phyloP scores from a whole-genome alignment of 2,329 filamentous ascomycete genomes.

The Cercospora sojina region DNA sequence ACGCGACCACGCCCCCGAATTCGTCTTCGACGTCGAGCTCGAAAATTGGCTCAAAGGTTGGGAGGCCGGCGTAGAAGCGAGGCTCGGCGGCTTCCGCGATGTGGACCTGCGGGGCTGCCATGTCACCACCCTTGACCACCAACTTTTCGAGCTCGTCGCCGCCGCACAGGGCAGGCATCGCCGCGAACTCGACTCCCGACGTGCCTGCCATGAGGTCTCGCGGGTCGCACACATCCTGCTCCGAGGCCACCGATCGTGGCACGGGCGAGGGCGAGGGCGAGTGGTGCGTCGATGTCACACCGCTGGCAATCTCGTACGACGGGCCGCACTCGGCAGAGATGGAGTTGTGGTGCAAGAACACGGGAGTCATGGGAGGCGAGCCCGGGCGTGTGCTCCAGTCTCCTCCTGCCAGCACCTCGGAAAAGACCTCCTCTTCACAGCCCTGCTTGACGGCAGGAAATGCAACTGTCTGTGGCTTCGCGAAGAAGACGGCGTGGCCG shows the following conservation, averaged over 20 bases:
- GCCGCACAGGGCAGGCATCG: slow-evolving; percentile 61
- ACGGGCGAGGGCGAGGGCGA: slow-evolving; percentile 84
- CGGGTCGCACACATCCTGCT: slow-evolving; percentile 78
- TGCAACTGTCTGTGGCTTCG: slow-evolving; percentile 39
- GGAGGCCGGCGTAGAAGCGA: slow-evolving; percentile 60
- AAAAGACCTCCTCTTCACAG: slow-evolving; percentile 67
- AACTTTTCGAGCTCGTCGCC: slow-evolving; percentile 55
- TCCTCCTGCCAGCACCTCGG: slow-evolving; percentile 69
- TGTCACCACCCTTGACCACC: slow-evolving; percentile 48
- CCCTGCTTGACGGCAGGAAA: slow-evolving; percentile 68
- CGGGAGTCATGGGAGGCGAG: slow-evolving; percentile 86
- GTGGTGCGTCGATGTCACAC: slow-evolving; percentile 62
- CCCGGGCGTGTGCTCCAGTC: slow-evolving; percentile 70
- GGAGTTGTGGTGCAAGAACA: slow-evolving; percentile 67
- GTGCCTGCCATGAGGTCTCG: slow-evolving; percentile 76
- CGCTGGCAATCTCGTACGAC: slow-evolving; percentile 70
- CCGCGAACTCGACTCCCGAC: slow-evolving; percentile 61
- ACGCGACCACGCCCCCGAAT: slow-evolving; percentile 73
- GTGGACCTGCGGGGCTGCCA: slow-evolving; percentile 37
- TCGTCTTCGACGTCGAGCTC: slow-evolving; percentile 91
- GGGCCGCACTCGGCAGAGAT: slow-evolving; percentile 52
- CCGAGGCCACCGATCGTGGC: slow-evolving; percentile 65
- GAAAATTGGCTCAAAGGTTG: slow-evolving; percentile 71
- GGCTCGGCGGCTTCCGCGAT: slow-evolving; percentile 46
- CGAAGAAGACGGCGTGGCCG: slow-evolving; percentile 52